A percentile compares a stretch with the other conserved stretches of the same genome.
Conservation (phyloP, 2,329 filamentous ascomycete genomes). For the Pseudogymnoascus destructans region DNA sequence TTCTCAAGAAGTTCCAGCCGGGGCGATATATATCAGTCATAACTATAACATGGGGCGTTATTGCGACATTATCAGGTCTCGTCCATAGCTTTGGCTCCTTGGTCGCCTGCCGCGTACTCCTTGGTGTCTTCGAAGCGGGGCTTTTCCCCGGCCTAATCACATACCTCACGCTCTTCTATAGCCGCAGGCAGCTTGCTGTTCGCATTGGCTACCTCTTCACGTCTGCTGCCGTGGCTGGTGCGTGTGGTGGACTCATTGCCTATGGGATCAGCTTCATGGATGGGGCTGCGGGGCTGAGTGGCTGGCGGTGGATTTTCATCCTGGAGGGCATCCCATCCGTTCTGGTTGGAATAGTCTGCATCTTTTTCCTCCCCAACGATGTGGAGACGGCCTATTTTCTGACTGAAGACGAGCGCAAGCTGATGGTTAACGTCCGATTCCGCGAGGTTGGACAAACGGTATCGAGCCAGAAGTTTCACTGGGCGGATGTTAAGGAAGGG, state of each 20-base stretch:
- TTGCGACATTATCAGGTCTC: conserved; percentile 41
- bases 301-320: conserved; percentile 51
- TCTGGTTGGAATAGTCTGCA: conserved; percentile 39
- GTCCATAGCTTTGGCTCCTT: conserved; percentile 39
- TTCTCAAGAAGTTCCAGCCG: conserved; percentile 34
- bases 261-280: conserved; percentile 53
- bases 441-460: conserved; percentile 37
- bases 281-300: conserved; percentile 40
- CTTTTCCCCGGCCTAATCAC: conserved; percentile 44
- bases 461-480: conserved; percentile 40
- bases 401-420: conserved; percentile 35
- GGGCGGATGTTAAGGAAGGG: conserved; percentile 41
- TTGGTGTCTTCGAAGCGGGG: conserved; percentile 45
- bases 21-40: conserved; percentile 36
- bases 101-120: conserved; percentile 40
- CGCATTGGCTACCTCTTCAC: conserved; percentile 51
- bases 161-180: conserved; percentile 54
- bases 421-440: conserved; percentile 36
- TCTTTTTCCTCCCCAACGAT: conserved; percentile 44
- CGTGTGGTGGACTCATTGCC: conserved; percentile 50
- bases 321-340: conserved; percentile 43
- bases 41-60: conserved; percentile 35
- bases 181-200: conserved; percentile 45
- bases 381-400: conserved; percentile 48
- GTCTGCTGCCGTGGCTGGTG: conserved; percentile 46